Evolutionary conservation across 768 basidiomycete species (phyloP).

Genomic region (Leccinellum rugosiceps): DNA sequence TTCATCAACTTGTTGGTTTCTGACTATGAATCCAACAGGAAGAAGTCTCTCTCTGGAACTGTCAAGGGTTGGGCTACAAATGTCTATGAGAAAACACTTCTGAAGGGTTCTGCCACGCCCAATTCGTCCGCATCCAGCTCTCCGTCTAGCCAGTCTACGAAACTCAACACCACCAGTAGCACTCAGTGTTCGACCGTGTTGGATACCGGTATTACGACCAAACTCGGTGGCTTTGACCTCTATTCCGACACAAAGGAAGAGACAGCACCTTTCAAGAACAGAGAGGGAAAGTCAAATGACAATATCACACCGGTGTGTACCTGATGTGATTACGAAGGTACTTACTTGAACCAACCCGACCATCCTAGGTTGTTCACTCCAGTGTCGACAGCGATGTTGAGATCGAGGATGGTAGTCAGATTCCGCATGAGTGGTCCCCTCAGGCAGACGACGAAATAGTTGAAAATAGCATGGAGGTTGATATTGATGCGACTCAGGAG

Average conservation of each 20-base stretch:
- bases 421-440: not conserved
- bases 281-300: not conserved
- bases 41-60: not conserved
- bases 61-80: not conserved
- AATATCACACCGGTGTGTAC: not conserved
- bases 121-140: not conserved
- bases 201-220: not conserved
- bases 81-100: not conserved
- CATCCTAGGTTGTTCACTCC: not conserved
- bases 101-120: not conserved
- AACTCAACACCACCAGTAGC: not conserved
- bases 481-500: too few species aligned
- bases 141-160: not conserved
- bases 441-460: not conserved
- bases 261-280: not conserved
- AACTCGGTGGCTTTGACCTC: not conserved
- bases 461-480: too few species aligned
- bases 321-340: not conserved
- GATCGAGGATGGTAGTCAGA: not conserved
- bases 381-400: not conserved
- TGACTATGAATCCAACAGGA: not conserved
- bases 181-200: not conserved
- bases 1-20: conserved; percentile 1
- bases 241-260: not conserved
- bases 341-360: not conserved